phyloP scores from a whole-genome alignment of 495 filamentous ascomycete genomes.

The Hyaloscypha variabilis region DNA sequence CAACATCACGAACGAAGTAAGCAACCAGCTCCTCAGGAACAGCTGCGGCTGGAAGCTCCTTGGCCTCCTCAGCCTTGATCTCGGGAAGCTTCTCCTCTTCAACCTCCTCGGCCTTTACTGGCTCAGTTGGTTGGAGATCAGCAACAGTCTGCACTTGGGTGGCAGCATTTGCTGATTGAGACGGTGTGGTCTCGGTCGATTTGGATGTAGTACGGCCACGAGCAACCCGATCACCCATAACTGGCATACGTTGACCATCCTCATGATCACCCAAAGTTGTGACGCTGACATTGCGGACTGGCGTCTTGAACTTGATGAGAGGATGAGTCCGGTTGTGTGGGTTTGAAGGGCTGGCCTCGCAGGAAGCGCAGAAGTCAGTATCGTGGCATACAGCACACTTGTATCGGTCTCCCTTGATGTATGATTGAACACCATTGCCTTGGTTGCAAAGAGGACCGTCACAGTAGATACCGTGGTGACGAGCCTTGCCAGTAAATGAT shows the following conservation, averaged over 20 bases:
- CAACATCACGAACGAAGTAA: conserved; percentile 75
- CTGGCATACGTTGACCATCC: conserved; percentile 56
- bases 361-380: conserved; percentile 92
- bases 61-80: conserved; percentile 34
- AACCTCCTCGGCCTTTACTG: conserved; percentile 40
- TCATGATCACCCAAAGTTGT: conserved; percentile 79
- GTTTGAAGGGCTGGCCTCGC: conserved; percentile 85
- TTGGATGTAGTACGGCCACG: conserved; percentile 43
- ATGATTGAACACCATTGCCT: conserved; percentile 51
- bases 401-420: conserved; percentile 86
- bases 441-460: conserved; percentile 88
- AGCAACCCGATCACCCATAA: conserved; percentile 66
- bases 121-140: conserved; percentile 61
- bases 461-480: conserved; percentile 88
- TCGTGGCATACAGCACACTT: conserved; percentile 98
- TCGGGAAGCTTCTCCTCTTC: conserved; percentile 33
- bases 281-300: conserved; percentile 86
- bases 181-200: conserved; percentile 52
- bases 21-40: conserved; percentile 59
- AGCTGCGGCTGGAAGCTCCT: conserved; percentile 30
- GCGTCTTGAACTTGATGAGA: conserved; percentile 94
- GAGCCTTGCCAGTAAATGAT: conserved; percentile 42
- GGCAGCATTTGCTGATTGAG: conserved; percentile 55
- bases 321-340: conserved; percentile 92
- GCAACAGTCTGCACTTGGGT: conserved; percentile 72